Percentiles rank a stretch among this genome's conserved stretches.
phyloP scores from a whole-genome alignment of 2,329 filamentous ascomycete species.

The Allantophomopsis cytisporea region DNA sequence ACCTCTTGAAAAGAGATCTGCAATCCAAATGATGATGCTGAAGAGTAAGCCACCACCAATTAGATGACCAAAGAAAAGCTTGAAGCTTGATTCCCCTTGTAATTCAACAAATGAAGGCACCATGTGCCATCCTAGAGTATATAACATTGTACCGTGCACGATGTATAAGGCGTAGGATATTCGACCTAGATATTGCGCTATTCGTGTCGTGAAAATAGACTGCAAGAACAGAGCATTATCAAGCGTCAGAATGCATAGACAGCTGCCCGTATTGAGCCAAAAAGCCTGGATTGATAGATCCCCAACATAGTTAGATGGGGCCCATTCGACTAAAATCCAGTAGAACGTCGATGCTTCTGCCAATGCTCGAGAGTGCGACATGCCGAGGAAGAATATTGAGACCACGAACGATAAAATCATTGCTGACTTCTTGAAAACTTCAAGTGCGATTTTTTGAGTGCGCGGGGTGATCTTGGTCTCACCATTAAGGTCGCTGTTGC shows the following conservation, averaged over 20 bases:
- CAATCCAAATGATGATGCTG: constrained; percentile 31
- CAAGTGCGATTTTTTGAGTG: no score
- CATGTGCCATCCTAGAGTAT: constrained; percentile 3
- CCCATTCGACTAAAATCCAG: not conserved
- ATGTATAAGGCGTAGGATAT: constrained; percentile 43
- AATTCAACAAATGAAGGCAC: constrained; percentile 5
- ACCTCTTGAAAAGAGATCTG: constrained; percentile 40
- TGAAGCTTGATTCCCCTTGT: not conserved
- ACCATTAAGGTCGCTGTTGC: not conserved
- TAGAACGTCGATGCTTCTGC: constrained; percentile 1
- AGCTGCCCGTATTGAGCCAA: constrained; percentile 2
- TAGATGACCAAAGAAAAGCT: constrained; percentile 1
- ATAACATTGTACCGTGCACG: constrained; percentile 34
- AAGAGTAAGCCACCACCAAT: constrained; percentile 19
- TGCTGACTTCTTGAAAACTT: not conserved
- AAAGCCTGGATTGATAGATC: not conserved
- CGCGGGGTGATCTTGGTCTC: no score
- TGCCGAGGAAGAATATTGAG: constrained; percentile 1
- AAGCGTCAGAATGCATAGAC: not conserved
- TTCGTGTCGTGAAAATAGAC: constrained; percentile 26
- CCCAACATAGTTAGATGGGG: not conserved
- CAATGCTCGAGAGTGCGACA: not conserved
- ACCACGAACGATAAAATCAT: not conserved
- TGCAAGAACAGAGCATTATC: constrained; percentile 19
- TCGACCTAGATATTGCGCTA: constrained; percentile 36